These are phyloP conservation scores for Neofusicoccum parvum DNA, from an alignment of 2,329 filamentous ascomycete genomes.

Conservation along the genomic window DNA sequence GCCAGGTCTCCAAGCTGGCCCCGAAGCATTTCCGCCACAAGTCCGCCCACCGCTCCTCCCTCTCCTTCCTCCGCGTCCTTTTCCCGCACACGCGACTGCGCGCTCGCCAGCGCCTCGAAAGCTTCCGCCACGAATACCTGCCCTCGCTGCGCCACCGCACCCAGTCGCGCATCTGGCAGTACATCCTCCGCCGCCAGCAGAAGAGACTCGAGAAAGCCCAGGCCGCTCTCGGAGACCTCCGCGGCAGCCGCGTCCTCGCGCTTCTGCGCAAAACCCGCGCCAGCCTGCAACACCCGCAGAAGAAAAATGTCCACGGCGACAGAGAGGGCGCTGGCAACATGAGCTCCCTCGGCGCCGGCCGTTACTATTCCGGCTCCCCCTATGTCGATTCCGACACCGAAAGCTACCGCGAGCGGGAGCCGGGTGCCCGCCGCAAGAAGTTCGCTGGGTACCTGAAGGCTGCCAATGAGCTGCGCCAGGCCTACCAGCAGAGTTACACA, in stretches of 20 bases:
- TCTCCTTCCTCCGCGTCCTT: conserved; percentile 62
- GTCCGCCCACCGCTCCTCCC: conserved; percentile 33
- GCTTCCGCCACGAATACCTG: conserved; percentile 74
- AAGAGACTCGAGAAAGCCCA: conserved; percentile 30
- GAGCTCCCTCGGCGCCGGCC: conserved; percentile 17
- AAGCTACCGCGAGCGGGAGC: conserved; percentile 51
- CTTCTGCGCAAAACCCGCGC: conserved; percentile 31
- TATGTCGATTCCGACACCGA: conserved; percentile 11
- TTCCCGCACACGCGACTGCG: conserved; percentile 67
- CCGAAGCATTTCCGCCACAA: conserved; percentile 35
- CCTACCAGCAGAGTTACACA: conserved; percentile 61
- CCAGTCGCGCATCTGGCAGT: conserved; percentile 76
- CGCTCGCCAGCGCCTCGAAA: conserved; percentile 66
- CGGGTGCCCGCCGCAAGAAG: conserved; percentile 75
- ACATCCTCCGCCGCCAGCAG: conserved; percentile 65
- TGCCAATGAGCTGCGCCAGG: conserved; percentile 71
- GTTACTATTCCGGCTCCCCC: conserved; percentile 18
- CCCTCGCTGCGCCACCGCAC: conserved; percentile 69
- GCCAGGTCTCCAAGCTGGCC: conserved; percentile 23
- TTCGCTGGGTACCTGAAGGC: conserved; percentile 73
- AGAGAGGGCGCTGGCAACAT: conserved; percentile 2
- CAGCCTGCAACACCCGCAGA: conserved; percentile 17
- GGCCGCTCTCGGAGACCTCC: conserved; percentile 23
- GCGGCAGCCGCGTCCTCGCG: conserved; percentile 34
- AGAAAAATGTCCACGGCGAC: conserved; percentile 16